Base-by-base conservation (phyloP, 305 asterid genomes). In the Rubia tinctorum region DNA sequence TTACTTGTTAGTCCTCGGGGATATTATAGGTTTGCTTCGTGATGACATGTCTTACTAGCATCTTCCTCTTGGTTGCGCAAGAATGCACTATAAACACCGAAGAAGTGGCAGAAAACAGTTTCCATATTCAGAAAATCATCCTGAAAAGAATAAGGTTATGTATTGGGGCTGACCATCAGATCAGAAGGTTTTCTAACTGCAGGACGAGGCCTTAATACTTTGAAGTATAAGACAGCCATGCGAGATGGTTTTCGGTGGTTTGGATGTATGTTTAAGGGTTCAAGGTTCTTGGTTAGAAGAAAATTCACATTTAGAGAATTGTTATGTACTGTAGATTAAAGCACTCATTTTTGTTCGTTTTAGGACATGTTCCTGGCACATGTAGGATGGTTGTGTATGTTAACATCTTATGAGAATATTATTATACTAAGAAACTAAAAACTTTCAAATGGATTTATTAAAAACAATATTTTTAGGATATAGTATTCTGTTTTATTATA, bases 1-100 rank as follows among this genome's bases (percentile, higher is more conserved):
- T 80, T 81, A 90, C 89, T 74, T 80, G 88, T 51, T 86, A 84
- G 86, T 66, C 59, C 73, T 7, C 47, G 72, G 42, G 60, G 42
- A 5, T 22, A 20, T 25, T 23, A 22, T 20, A 37, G 5, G 3
- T 65, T 11, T 45, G 66, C 75, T 37, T 49, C 59, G n/a, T 1
- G 27, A 11, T 44, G 34, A 47, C n/a, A 37, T 30, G 69, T 59
- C 51, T 69, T 37, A 42, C 22, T 37, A 40, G 66, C 69, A 64
- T 49, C 40, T 27, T 64, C 43, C 8, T 39, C 43, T 40, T 11
- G 17, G 4, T 8, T 43, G 42, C 8, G 20, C 13, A 23, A 4
- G 23, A 2, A 51, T 39, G 25, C 55, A 6, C 27, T 47, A 20
- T 34, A 22, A 47, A 63, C 53, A 34, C 14, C 12, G 11, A 23